These are phyloP conservation scores for Colletotrichum sojae DNA, from an alignment of 2,329 filamentous ascomycete species.

Conservation along the genomic window DNA sequence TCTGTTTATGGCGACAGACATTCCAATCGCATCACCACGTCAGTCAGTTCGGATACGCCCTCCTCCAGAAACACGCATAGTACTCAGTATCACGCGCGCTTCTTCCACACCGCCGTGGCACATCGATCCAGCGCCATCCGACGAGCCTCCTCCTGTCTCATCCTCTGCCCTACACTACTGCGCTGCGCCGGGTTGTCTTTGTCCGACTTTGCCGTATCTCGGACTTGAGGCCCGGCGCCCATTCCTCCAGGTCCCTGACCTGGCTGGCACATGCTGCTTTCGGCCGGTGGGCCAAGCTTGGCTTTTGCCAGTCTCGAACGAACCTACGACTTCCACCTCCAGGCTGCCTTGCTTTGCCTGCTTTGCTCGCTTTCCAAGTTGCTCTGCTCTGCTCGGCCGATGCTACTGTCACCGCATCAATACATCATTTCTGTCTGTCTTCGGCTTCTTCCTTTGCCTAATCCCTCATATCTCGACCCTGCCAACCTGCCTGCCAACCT, in stretches of 20 bases:
- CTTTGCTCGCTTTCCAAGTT: constrained; percentile 6
- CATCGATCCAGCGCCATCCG: not conserved
- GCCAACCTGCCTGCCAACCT: not conserved
- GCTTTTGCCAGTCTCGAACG: constrained; percentile 2
- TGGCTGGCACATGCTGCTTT: constrained; percentile 23
- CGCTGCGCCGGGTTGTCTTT: not conserved
- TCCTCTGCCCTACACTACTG: not conserved
- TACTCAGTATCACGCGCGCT: no score
- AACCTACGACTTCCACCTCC: not conserved
- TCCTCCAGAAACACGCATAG: no score
- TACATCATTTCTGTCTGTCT: constrained; percentile 35
- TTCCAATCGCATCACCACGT: not conserved
- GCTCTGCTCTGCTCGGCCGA: constrained; percentile 11
- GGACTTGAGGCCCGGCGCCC: constrained; percentile 7
- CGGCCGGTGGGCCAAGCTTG: constrained; percentile 20
- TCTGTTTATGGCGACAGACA: not conserved
- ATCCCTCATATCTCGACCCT: constrained; percentile 26
- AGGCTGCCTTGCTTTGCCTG: constrained; percentile 16
- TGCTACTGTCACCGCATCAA: constrained; percentile 22
- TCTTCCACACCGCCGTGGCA: not conserved
- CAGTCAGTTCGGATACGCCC: no score
- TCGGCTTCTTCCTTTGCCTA: constrained; percentile 8
- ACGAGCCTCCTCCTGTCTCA: constrained; percentile 5
- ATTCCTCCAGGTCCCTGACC: constrained; percentile 2
- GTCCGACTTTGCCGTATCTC: constrained; percentile 1